phyloP scores from a whole-genome alignment of 139 green algal genomes.

The Raphidocelis subcapitata region DNA sequence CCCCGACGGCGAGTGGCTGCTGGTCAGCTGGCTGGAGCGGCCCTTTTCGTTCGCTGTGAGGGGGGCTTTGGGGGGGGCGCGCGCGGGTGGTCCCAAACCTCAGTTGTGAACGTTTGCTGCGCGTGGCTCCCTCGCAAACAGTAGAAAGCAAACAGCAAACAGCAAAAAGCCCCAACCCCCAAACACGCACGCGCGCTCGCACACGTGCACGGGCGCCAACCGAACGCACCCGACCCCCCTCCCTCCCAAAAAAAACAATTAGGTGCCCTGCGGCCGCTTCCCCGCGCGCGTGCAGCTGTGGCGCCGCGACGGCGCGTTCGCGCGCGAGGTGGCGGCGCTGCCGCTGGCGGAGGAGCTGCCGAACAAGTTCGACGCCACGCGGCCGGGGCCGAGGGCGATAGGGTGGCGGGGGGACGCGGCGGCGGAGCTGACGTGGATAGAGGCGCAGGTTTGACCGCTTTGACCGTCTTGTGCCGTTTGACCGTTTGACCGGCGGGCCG shows the following conservation, averaged over 20 bases:
- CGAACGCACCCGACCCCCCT: too few species aligned
- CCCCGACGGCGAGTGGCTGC: slow-evolving; percentile 81
- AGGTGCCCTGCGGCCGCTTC: slow-evolving; percentile 89
- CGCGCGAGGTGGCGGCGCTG: slow-evolving; percentile 80
- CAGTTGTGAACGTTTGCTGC: too few species aligned
- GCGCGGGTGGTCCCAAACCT: background rate
- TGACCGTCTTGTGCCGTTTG: too few species aligned
- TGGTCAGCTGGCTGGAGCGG: slow-evolving; percentile 83
- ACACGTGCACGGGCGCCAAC: too few species aligned
- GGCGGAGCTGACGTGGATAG: slow-evolving; percentile 81
- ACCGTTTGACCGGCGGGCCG: too few species aligned
- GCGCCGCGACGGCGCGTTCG: slow-evolving; percentile 8
- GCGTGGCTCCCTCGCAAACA: too few species aligned
- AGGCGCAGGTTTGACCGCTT: slow-evolving; percentile 67
- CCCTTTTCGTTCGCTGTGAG: slow-evolving; percentile 73
- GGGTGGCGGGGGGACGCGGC: slow-evolving; percentile 87
- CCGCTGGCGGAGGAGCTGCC: slow-evolving; percentile 96
- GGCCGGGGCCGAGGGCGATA: slow-evolving; percentile 74
- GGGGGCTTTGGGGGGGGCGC: background rate
- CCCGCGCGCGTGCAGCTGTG: slow-evolving; percentile 54
- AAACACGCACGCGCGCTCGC: too few species aligned
- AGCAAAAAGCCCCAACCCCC: too few species aligned
- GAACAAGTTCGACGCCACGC: slow-evolving; percentile 85
- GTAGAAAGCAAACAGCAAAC: too few species aligned
- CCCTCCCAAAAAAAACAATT: too few species aligned